Percentiles rank a stretch among this genome's conserved stretches.
These are phyloP conservation scores for Cylindrodendrum hubeiense DNA, from an alignment of 2,329 filamentous ascomycete genomes.

Conservation along the genomic window DNA sequence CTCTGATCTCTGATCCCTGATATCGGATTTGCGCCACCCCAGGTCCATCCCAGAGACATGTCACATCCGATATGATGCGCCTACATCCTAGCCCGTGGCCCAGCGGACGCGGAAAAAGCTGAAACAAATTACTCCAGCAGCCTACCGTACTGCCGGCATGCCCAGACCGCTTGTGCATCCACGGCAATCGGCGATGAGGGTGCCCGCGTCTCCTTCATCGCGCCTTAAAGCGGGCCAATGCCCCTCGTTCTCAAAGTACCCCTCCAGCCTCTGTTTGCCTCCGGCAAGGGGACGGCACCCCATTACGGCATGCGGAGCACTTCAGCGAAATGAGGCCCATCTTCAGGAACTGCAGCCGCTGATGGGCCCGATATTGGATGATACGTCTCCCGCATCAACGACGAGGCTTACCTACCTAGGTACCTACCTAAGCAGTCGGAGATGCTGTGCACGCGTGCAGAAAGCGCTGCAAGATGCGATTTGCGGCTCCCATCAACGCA, in stretches of 20 bases:
- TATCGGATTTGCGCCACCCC: background rate
- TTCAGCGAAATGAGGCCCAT: background rate
- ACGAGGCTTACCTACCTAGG: too few relatives aligned
- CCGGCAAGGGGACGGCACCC: slow-evolving; percentile 3
- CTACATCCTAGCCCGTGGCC: background rate
- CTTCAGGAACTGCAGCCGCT: background rate
- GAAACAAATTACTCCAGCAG: background rate
- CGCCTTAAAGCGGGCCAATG: slow-evolving; percentile 13
- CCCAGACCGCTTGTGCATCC: slow-evolving; percentile 33
- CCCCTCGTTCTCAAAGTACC: slow-evolving; percentile 6
- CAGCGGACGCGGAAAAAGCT: background rate
- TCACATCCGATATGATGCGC: background rate
- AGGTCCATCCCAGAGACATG: background rate
- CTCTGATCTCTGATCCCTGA: background rate
- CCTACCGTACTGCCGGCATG: background rate
- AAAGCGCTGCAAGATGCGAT: background rate
- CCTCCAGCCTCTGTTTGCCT: background rate
- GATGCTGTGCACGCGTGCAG: background rate
- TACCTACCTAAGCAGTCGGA: too few relatives aligned
- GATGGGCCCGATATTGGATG: background rate
- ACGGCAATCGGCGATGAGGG: slow-evolving; percentile 39
- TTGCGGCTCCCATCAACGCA: background rate
- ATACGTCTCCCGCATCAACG: background rate
- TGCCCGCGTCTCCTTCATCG: slow-evolving; percentile 17
- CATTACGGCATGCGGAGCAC: background rate